Evolutionary conservation across 2,329 filamentous ascomycete genomes (phyloP).

Genomic region (Trichophyton benhamiae): DNA sequence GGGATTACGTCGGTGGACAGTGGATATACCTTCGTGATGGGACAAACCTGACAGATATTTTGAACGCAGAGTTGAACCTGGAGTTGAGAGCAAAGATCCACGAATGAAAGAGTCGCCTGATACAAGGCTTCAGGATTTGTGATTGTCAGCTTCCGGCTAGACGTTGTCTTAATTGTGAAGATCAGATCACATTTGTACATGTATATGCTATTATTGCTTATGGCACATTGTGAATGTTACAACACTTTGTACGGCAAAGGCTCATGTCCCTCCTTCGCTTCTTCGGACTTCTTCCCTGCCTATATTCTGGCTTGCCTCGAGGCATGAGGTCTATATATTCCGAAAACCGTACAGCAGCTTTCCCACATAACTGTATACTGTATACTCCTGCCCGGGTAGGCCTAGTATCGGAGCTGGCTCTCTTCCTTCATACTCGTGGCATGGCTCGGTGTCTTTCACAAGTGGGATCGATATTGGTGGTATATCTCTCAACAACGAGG

Average conservation of each 20-base stretch:
- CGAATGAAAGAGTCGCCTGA: not conserved
- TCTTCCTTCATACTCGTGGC: not conserved
- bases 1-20: conserved; percentile 41
- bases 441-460: not conserved
- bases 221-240: conserved; percentile 8
- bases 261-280: not conserved
- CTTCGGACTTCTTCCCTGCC: not conserved
- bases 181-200: not conserved
- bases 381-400: not conserved
- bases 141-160: not conserved
- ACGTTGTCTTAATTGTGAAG: not conserved
- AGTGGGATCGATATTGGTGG: too few species aligned
- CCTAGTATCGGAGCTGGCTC: not conserved
- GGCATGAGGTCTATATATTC: not conserved
- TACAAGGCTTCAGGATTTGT: not conserved
- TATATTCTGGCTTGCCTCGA: too few species aligned
- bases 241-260: not conserved
- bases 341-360: not conserved
- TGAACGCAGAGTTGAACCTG: conserved; percentile 65
- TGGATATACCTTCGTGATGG: conserved; percentile 87
- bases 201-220: not conserved
- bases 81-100: conserved; percentile 39
- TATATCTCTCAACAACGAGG: too few species aligned
- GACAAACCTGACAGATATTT: conserved; percentile 57
- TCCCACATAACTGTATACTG: not conserved